Evolutionary conservation across 2,329 filamentous ascomycete species (phyloP), one percentile per base, ranked within the genome.

Genomic region (Bertia moriformis): DNA sequence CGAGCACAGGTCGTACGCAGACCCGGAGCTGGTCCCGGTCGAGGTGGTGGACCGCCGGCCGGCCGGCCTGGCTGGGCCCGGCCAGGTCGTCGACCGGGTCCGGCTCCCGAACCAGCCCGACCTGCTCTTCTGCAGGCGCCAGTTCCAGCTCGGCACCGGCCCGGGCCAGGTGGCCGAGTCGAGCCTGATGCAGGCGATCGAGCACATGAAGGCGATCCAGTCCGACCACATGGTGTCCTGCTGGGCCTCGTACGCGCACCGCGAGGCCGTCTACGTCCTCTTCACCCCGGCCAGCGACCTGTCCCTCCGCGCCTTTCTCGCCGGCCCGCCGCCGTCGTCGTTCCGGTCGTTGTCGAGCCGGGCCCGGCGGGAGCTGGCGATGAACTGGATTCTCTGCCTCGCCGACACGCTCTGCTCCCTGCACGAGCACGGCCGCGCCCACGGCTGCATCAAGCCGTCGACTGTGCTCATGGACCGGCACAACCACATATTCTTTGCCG

Each of bases 311-410:
- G 71, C 74, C 0, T 79, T 84, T 53, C 66, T 86, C 42, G 66
- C 74, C 14, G 73, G 71, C 39, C 71, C 71, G 4, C 76, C 80
- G 2, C n/a, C n/a, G n/a, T 60, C 67, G 17, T 68, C 71, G 17
- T 68, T 80, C 52, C 78, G 80, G 48, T 70, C 67, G 39, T 53
- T 84, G 10, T 49, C 70, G 3, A 81, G 83, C 50, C 61, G 65
- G 38, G 66, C 71, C 30, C 66, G 78, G 18, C 66, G 76, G 22
- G 60, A 64, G 36, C 59, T 80, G 14, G 53, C 85, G 4, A 63
- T 84, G 51, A 78, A 83, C 52, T 87, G 82, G 82, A 71, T 86
- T 49, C 74, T 82, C 49, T 87, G 82, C 51, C 65, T 87, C 3
- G 66, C 70, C 30, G 78, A 84, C 51, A 76, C 79, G 1, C 51